Conservation (phyloP, 2,329 filamentous ascomycete genomes). For the Talaromyces marneffei region DNA sequence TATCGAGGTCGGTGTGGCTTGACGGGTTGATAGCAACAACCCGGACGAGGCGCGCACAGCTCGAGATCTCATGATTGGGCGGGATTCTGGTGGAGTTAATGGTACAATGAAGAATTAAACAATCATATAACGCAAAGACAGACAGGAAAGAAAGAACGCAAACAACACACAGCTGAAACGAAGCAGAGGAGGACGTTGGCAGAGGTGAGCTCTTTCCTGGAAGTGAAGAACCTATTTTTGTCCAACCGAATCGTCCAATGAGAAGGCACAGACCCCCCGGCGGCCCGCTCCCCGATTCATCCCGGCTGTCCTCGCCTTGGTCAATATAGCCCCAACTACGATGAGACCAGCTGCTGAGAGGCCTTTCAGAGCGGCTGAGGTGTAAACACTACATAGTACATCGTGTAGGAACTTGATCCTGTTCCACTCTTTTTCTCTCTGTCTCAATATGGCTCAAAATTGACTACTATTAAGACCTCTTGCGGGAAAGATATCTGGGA, state of each 20-base stretch:
- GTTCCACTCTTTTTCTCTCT: background rate
- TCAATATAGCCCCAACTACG: no score
- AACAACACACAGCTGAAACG: background rate
- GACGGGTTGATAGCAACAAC: constrained; percentile 28
- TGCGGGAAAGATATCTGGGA: background rate
- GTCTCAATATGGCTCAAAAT: background rate
- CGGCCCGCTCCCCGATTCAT: constrained; percentile 7
- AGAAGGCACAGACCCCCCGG: background rate
- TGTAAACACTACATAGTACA: no score
- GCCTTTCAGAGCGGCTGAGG: no score
- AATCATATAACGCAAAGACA: background rate
- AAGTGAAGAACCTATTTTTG: background rate
- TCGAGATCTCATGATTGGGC: constrained; percentile 34
- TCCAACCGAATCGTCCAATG: background rate
- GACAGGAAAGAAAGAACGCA: background rate
- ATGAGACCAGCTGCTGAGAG: background rate
- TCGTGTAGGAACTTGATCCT: background rate
- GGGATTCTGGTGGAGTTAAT: background rate
- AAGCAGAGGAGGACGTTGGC: background rate
- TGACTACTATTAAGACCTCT: background rate
- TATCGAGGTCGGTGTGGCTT: constrained; percentile 27
- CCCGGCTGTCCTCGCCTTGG: constrained; percentile 4
- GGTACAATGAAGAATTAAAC: constrained; percentile 1
- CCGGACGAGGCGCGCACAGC: constrained; percentile 32
- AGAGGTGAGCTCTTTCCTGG: background rate